Evolutionary conservation across 2,329 filamentous ascomycete species (phyloP).

Genomic region (Claviceps cyperi): DNA sequence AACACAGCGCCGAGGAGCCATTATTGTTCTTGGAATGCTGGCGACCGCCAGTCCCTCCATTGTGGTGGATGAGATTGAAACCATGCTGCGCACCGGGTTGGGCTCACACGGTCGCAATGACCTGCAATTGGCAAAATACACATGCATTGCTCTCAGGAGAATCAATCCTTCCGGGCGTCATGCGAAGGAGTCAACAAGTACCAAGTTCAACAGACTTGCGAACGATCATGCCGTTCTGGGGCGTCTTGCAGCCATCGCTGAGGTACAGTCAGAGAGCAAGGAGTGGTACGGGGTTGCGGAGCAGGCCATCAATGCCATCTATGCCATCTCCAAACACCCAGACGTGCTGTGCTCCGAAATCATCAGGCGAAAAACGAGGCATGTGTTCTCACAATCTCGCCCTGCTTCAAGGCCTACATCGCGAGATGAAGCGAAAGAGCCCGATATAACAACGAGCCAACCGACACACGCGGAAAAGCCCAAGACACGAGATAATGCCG

Average conservation of each 20-base stretch:
- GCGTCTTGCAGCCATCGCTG: conserved; percentile 69
- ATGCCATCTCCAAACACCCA: conserved; percentile 83
- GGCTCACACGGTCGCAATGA: conserved; percentile 68
- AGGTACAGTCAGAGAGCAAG: conserved; percentile 76
- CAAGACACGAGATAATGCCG: conserved; percentile 50
- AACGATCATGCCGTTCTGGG: conserved; percentile 84
- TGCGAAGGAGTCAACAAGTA: conserved; percentile 49
- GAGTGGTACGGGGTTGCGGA: conserved; percentile 96
- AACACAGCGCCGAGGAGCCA: conserved; percentile 78
- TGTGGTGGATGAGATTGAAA: conserved; percentile 87
- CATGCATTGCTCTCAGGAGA: conserved; percentile 79
- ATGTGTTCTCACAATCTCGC: conserved; percentile 49
- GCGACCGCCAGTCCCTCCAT: conserved; percentile 86
- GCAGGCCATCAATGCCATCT: conserved; percentile 91
- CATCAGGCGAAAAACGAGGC: conserved; percentile 69
- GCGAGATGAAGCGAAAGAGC: conserved; percentile 26
- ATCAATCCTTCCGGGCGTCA: conserved; percentile 79
- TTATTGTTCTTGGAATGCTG: conserved; percentile 94
- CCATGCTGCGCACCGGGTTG: conserved; percentile 80
- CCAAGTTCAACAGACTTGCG: conserved; percentile 61
- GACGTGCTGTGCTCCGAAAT: conserved; percentile 88
- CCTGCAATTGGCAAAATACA: conserved; percentile 82
- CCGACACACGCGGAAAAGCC: conserved; percentile 14
- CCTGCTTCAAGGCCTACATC: conserved; percentile 27
- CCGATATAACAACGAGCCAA: conserved; percentile 11